A percentile compares a stretch with the other conserved stretches of the same genome.
Evolutionary conservation across 768 basidiomycete species (phyloP).

Genomic region (Tubosaeta brunneosetosa): DNA sequence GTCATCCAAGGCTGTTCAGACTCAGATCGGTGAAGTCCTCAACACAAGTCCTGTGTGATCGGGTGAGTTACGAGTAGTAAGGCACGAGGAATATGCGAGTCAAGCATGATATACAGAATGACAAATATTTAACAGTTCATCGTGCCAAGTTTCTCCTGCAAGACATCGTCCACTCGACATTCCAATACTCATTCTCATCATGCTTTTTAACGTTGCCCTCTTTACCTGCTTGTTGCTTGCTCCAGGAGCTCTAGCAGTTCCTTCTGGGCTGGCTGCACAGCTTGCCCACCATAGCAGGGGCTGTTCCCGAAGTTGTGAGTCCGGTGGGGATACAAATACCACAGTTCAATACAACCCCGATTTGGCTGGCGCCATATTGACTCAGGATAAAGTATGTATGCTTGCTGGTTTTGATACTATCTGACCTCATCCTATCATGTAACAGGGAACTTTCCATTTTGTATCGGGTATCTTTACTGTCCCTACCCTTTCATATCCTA

Average conservation of each 20-base stretch:
- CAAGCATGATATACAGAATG: not conserved
- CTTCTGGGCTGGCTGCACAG: not conserved
- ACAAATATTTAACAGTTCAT: not conserved
- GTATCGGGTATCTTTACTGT: conserved; percentile 5
- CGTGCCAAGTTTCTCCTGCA: not conserved
- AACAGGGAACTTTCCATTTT: conserved; percentile 1
- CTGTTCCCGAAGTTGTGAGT: not conserved
- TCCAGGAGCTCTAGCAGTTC: not conserved
- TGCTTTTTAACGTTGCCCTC: not conserved
- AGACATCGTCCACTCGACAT: not conserved
- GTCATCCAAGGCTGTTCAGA: too few species aligned
- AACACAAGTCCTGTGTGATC: too few species aligned
- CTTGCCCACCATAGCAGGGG: not conserved
- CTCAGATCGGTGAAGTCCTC: too few species aligned
- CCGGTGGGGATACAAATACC: not conserved
- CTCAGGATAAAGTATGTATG: not conserved
- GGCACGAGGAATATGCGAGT: too few species aligned
- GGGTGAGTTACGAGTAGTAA: too few species aligned
- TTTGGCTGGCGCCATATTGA: conserved; percentile 2
- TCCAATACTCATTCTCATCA: not conserved
- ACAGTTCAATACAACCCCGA: not conserved
- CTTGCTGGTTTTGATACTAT: too few species aligned
- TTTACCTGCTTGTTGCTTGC: not conserved
- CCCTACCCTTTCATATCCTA: not conserved
- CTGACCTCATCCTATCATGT: not conserved